These are phyloP conservation scores for Zizania latifolia DNA, from an alignment of 176 grass and related monocot genomes.

Conservation along the genomic window DNA sequence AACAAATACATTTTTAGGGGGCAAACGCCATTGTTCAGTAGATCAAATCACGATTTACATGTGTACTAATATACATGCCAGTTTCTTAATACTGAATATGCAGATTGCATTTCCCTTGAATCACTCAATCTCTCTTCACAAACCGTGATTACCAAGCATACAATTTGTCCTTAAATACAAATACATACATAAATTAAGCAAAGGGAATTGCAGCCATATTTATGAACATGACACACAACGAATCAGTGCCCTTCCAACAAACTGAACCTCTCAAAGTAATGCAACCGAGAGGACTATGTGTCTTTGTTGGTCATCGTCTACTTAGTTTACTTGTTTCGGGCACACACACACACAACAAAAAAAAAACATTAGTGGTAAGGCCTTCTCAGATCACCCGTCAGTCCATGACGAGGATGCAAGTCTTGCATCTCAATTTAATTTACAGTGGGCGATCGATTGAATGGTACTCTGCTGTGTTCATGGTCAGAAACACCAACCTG, in stretches of 20 bases:
- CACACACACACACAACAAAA: too few species aligned
- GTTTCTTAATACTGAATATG: not conserved
- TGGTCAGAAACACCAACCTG: conserved; percentile 39
- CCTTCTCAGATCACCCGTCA: not conserved
- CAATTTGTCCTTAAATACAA: too few species aligned
- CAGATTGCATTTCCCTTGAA: not conserved
- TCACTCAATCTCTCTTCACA: not conserved
- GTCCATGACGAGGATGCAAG: not conserved
- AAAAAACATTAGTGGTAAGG: not conserved
- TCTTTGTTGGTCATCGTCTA: not conserved
- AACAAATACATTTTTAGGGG: not conserved
- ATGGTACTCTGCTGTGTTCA: not conserved
- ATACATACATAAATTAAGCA: not conserved
- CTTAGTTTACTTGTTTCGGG: conserved; percentile 14
- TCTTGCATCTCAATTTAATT: conserved; percentile 12
- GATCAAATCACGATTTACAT: not conserved
- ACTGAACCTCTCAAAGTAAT: not conserved
- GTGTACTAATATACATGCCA: not conserved
- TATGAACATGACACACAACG: not conserved
- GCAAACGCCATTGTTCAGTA: not conserved
- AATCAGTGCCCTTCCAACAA: not conserved
- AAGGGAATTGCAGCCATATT: not conserved
- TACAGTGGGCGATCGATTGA: conserved; percentile 13
- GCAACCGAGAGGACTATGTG: not conserved
- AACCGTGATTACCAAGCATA: not conserved